Evolutionary conservation across 495 filamentous ascomycete species (phyloP).

Genomic region (Penicillium robsamsonii): DNA sequence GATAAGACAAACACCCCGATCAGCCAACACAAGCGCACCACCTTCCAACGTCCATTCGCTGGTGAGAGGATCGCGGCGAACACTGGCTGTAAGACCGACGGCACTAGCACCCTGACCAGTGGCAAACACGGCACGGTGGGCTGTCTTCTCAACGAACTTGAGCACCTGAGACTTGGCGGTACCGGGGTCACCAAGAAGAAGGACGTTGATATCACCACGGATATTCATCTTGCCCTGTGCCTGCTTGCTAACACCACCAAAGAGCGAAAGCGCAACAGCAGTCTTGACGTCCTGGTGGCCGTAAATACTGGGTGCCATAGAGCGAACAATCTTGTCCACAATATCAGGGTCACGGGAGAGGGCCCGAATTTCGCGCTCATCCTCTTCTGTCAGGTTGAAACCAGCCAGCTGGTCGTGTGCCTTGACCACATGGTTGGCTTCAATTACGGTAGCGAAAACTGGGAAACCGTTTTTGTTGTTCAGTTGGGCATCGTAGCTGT

Average conservation of each 20-base stretch:
- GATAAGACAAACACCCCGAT: conserved; percentile 93
- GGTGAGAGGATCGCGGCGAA: conserved; percentile 93
- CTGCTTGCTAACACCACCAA: conserved; percentile 91
- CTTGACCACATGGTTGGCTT: conserved; percentile 96
- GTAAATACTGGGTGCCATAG: conserved; percentile 96
- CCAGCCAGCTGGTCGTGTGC: conserved; percentile 97
- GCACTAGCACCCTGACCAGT: conserved; percentile 97
- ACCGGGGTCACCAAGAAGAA: conserved; percentile 95
- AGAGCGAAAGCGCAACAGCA: conserved; percentile 88
- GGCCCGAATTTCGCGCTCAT: conserved; percentile 86
- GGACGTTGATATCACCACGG: conserved; percentile 96
- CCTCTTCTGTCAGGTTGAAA: conserved; percentile 92
- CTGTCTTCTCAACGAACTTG: conserved; percentile 97
- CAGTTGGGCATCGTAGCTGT: conserved; percentile 95
- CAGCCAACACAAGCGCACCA: conserved; percentile 91
- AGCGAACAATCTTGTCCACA: conserved; percentile 89
- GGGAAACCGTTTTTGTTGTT: conserved; percentile 99
- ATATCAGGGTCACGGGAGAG: conserved; percentile 87
- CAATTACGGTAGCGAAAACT: conserved; percentile 95
- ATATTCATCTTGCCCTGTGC: conserved; percentile 84
- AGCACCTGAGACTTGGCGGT: conserved; percentile 98
- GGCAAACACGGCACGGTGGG: conserved; percentile 95
- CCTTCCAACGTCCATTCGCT: conserved; percentile 98
- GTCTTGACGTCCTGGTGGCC: conserved; percentile 98
- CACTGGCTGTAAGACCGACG: conserved; percentile 95